Evolutionary conservation across 176 grass and related monocot species (phyloP), one percentile per base, ranked within the genome.

Genomic region (Alloteropsis semialata): DNA sequence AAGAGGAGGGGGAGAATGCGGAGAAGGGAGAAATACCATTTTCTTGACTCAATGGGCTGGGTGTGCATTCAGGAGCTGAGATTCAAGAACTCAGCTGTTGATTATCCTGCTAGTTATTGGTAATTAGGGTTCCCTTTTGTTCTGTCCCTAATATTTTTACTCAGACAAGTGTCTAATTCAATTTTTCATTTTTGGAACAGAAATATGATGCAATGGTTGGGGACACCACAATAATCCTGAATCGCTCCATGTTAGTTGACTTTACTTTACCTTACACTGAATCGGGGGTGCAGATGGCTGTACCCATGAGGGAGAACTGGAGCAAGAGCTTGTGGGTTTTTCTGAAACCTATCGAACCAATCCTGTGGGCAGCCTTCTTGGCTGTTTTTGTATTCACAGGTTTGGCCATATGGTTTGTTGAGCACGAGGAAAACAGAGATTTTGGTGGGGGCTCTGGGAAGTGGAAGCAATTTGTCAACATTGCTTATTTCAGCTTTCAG

Each of bases 251-350:
- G 9, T 82, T 73, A 21, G 86, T 44, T 10, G 86, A 92, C 74
- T 92, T 92, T 46, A 85, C 89, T 0, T 72, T 82, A 33, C 89
- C 89, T 10, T 88, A 81, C 77, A 85, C 82, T 4, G 81, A 78
- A 46, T 92, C 89, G 0, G 86, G 77, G 16, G 61, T 92, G 32
- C 69, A 65, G 34, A 88, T 92, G 86, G 34, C 85, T 2, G 89
- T 88, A 38, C 82, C 77, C 9, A 76, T 85, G 69, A 85, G 54
- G 82, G 34, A 92, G 11, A 69, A 43, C 22, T 69, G 66, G 66
- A 44, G n/a, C 66, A 43, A 4, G 12, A 69, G 38, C 5, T 44
- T 69, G 11, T 69, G 66, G 66, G 2, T 49, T 72, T 72, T 72
- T 72, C 0, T 72, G 16, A 49, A 72, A 25, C 69, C 69, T 28